These are phyloP conservation scores for Leishmania guyanensis DNA, from an alignment of 208 protist genomes.

Conservation along the genomic window DNA sequence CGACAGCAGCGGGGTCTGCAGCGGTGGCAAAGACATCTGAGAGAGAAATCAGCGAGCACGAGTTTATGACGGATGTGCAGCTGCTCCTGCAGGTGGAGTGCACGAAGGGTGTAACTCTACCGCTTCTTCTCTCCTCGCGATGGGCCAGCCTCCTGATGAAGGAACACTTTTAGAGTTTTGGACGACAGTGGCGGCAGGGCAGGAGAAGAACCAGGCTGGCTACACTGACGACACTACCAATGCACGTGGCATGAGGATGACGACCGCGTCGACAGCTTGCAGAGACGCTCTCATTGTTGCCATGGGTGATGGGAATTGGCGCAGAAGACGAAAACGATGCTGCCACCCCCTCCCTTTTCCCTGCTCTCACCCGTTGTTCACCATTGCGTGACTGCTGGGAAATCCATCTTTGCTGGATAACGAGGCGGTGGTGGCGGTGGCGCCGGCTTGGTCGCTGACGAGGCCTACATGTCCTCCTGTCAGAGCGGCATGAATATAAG, in stretches of 20 bases:
- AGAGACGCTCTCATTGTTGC: not conserved
- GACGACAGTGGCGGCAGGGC: not conserved
- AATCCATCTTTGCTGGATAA: not conserved
- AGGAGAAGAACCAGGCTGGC: not conserved
- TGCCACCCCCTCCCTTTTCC: not conserved
- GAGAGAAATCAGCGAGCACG: not conserved
- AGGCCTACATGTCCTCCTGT: not conserved
- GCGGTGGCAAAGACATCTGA: not conserved
- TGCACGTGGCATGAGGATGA: not conserved
- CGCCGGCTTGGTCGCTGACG: not conserved
- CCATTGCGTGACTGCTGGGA: not conserved
- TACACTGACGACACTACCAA: not conserved
- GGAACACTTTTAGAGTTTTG: slow-evolving; percentile 29
- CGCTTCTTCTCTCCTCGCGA: slow-evolving; percentile 68
- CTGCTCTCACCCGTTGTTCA: not conserved
- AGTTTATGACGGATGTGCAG: slow-evolving; percentile 36
- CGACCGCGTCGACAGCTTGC: not conserved
- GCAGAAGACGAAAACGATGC: not conserved
- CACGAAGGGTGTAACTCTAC: slow-evolving; percentile 47
- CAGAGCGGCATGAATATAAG: too few species aligned
- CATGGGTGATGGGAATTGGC: not conserved
- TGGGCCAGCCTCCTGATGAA: slow-evolving; percentile 58
- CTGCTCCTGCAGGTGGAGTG: slow-evolving; percentile 66
- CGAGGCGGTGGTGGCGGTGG: not conserved
- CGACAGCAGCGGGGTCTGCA: not conserved